Conservation (phyloP, 768 basidiomycete genomes). For the Krasilnikovozyma curviuscula region DNA sequence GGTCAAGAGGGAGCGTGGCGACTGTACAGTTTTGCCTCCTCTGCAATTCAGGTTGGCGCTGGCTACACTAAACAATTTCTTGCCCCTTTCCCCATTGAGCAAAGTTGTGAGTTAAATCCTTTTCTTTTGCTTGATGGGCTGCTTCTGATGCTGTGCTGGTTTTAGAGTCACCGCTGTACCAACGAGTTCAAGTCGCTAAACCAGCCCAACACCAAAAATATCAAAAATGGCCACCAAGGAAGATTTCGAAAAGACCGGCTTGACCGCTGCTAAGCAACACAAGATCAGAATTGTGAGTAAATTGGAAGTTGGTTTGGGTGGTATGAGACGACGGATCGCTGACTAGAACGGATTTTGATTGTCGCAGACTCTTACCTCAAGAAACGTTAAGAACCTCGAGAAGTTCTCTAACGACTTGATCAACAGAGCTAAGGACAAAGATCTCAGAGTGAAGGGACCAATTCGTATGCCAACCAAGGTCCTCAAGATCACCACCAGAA, state of each 20-base stretch:
- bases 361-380: constrained; percentile 62
- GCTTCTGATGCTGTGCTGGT: no score
- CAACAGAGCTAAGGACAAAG: constrained; percentile 98
- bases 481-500: constrained; percentile 96
- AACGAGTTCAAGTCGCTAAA: constrained; percentile 11
- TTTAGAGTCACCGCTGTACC: constrained; percentile 12
- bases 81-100: no score
- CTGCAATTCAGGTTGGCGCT: no score
- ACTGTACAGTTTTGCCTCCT: no score
- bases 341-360: neutral
- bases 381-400: constrained; percentile 94
- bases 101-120: no score
- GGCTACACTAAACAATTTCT: no score
- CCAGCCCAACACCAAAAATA: neutral
- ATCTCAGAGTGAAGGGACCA: constrained; percentile 96
- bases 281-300: constrained; percentile 65
- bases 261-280: constrained; percentile 78
- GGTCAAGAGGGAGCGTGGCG: no score
- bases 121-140: no score
- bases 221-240: constrained; percentile 31
- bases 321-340: neutral
- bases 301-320: neutral
- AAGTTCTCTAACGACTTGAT: constrained; percentile 95
- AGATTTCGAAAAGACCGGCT: constrained; percentile 68
- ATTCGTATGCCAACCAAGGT: constrained; percentile 98